These are phyloP conservation scores for Colletotrichum navitas DNA, from an alignment of 2,329 filamentous ascomycete genomes.

Conservation along the genomic window DNA sequence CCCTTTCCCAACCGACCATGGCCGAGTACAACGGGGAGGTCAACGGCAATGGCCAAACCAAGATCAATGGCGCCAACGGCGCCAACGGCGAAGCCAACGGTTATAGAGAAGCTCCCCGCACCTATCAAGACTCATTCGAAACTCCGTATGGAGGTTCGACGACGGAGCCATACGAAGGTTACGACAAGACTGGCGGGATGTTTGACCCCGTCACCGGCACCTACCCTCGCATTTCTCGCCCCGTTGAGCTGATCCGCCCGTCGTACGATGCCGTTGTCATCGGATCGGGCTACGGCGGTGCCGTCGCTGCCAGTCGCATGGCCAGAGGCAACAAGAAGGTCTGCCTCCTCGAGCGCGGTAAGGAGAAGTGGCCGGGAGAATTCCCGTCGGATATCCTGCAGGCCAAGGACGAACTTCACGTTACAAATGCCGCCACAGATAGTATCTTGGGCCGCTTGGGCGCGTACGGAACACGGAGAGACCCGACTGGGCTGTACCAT, in stretches of 20 bases:
- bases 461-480: slow-evolving; percentile 48
- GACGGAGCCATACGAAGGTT: not conserved
- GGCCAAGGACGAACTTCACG: slow-evolving; percentile 52
- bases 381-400: slow-evolving; percentile 53
- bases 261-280: slow-evolving; percentile 62
- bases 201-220: slow-evolving; percentile 30
- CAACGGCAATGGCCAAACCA: slow-evolving; percentile 2
- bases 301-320: slow-evolving; percentile 62
- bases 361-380: slow-evolving; percentile 61
- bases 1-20: not conserved
- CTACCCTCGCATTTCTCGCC: slow-evolving; percentile 53
- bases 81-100: not conserved
- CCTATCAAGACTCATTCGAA: not conserved
- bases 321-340: slow-evolving; percentile 53
- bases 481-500: slow-evolving; percentile 59
- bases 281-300: slow-evolving; percentile 63
- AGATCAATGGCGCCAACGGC: slow-evolving; percentile 28
- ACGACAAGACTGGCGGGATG: slow-evolving; percentile 3
- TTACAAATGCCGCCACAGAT: slow-evolving; percentile 42
- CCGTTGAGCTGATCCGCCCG: slow-evolving; percentile 53
- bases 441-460: slow-evolving; percentile 53
- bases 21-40: not conserved
- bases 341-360: slow-evolving; percentile 59
- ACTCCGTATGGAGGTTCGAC: not conserved
- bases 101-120: not conserved